Evolutionary conservation across 2,329 filamentous ascomycete species (phyloP), one percentile per base, ranked within the genome.

Genomic region (Penicillium sp.): DNA sequence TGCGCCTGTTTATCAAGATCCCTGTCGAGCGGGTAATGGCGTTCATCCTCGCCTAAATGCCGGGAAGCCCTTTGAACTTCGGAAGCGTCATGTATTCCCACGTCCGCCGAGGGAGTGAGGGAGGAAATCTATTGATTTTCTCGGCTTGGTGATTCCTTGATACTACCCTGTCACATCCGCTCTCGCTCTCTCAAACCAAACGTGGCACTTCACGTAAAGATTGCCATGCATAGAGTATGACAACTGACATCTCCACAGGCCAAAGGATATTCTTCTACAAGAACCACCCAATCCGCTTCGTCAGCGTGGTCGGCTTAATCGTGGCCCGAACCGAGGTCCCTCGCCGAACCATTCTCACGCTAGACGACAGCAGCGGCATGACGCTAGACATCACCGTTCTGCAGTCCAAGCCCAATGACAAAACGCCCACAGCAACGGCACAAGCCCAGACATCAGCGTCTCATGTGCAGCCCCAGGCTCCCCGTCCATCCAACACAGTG

Each of bases 251-350:
- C 10, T 4, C 14, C 5, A 9, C 44, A 79, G 77, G 72, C 30
- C 76, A 79, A 57, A 68, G 73, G 33, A 64, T 79, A 26, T 79
- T 75, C 63, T 88, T 89, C 63, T 75, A 81, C 67, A 65, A 74
- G 34, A 90, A 89, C 62, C 80, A 90, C 51, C 86, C 86, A 0
- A 80, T 91, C 53, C 80, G 81, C 74, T 90, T 83, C 78, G 78
- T 86, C 37, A 81, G 83, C 46, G 64, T 90, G 20, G 76, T 81
- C 6, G 87, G 87, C 19, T 64, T 88, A 7, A 75, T 91, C 15
- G 81, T 89, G 39, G 76, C 78, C 39, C 63, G 77, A 38, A 70
- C 76, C 25, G 78, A 80, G 38, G 68, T 79, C 37, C 70, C 73
- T 2, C 71, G 75, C 17, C 72, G 71, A 39, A 69, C 63, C 21